Base-by-base conservation (phyloP, 1,139 yeast genomes). In the Magnusiomyces sp. region DNA sequence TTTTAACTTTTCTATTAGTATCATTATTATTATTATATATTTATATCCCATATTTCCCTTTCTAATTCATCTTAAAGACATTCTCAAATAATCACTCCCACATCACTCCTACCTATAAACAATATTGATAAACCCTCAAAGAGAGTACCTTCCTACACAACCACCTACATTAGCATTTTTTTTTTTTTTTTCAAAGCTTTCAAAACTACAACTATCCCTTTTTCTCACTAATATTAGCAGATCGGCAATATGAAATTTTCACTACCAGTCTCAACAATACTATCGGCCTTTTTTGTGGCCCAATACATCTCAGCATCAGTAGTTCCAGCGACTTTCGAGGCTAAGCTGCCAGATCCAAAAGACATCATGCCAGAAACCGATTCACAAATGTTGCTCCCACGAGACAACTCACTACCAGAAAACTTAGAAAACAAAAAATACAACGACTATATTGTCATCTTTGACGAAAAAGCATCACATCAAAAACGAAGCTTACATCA, bases 401-500 rank as follows among this genome's bases (percentile, higher is more conserved):
- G 32, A 5, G 32, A 40, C n/a, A 16, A 6, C 11, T 23, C 47
- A 11, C 29, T 14, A 27, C 40, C 27, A n/a, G 36, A 36, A 7
- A 34, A 39, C 13, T 31, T 29, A 5, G 23, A 40, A 7, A 37
- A 42, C 16, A 14, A 31, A 2, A 23, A 20, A 13, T 33, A 29
- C 17, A 6, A 33, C 6, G 43, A 47, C 34, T 50, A 43, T 43
- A 45, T 51, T 33, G 49, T 51, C 37, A 46, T 49, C n/a, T 49
- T 51, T 33, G 50, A 49, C 20, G 29, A 31, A 5, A 27, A 33
- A 7, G 29, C 46, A 2, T 50, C 45, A 5, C 44, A 43, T 10
- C 40, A 37, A 2, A 51, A 49, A 37, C 48, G 57, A 13, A 49
- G 53, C 16, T 43, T 40, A 11, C 59, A 56, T 37, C 41, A 47